Conservation (phyloP, 2,329 filamentous ascomycete species). For the Neopestalotiopsis sp. region DNA sequence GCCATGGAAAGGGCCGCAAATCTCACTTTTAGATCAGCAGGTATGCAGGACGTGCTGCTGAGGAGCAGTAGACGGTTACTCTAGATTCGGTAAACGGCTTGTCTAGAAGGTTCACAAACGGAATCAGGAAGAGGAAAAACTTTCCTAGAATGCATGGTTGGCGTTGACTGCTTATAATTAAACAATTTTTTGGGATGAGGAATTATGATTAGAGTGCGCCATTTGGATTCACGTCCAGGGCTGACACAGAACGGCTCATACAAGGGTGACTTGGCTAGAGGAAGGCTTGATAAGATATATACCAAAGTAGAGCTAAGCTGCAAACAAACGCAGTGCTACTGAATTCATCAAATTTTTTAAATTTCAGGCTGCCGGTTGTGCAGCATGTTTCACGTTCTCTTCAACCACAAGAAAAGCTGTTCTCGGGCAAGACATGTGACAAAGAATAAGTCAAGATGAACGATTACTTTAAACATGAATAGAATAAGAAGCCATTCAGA, state of each 20-base stretch:
- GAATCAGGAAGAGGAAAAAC: not conserved
- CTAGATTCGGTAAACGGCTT: conserved; percentile 1
- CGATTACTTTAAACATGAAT: no score
- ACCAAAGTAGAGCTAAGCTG: not conserved
- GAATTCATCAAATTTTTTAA: not conserved
- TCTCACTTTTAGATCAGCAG: conserved; percentile 4
- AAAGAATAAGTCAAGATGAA: no score
- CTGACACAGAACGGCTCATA: not conserved
- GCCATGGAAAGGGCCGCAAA: not conserved
- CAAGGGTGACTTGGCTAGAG: not conserved
- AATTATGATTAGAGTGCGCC: not conserved
- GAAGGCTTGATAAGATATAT: not conserved
- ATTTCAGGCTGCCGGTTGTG: no score
- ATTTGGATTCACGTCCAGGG: not conserved
- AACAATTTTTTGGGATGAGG: conserved; percentile 8
- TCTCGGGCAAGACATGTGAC: no score
- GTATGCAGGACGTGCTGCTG: not conserved
- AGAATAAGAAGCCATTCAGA: no score
- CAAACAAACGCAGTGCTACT: not conserved
- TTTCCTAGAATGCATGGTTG: conserved; percentile 12
- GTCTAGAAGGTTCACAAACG: not conserved
- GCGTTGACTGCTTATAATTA: conserved; percentile 15
- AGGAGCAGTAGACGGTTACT: not conserved
- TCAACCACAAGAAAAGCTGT: no score
- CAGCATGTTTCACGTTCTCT: no score